Evolutionary conservation across 768 basidiomycete genomes (phyloP).

Genomic region (Pilatotrama ljubarskyi): DNA sequence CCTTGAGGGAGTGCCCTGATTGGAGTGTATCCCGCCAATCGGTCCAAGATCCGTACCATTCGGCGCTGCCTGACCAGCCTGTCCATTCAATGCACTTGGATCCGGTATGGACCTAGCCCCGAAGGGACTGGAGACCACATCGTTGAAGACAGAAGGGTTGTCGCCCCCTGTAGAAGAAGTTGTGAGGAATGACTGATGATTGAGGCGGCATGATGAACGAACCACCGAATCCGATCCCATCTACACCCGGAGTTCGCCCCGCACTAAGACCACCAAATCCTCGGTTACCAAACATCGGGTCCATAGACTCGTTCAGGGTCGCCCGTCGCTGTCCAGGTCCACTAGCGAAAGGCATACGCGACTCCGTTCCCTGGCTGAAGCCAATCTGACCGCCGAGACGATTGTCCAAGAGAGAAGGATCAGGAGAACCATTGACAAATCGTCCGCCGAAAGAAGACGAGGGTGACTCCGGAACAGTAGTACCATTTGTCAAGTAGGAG

Average conservation of each 20-base stretch:
- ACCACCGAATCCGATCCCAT: conserved; percentile 41
- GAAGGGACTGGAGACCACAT: conserved; percentile 2
- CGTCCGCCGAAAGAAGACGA: conserved; percentile 70
- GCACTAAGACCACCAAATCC: conserved; percentile 33
- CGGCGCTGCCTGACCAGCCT: conserved; percentile 7
- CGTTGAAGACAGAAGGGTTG: conserved; percentile 5
- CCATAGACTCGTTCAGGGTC: conserved; percentile 43
- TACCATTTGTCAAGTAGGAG: conserved; percentile 52
- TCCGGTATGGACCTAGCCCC: conserved; percentile 4
- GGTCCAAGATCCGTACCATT: conserved; percentile 17
- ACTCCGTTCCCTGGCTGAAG: conserved; percentile 50
- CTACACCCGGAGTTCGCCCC: conserved; percentile 35
- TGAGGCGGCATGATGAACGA: background rate
- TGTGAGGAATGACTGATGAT: background rate
- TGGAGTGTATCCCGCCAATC: conserved; percentile 17
- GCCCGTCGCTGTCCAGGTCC: conserved; percentile 24
- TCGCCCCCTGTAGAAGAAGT: background rate
- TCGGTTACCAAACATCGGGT: conserved; percentile 36
- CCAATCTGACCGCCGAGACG: conserved; percentile 31
- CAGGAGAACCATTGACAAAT: conserved; percentile 69
- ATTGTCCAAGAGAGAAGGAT: conserved; percentile 38
- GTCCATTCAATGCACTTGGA: conserved; percentile 9
- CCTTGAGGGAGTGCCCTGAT: conserved; percentile 19
- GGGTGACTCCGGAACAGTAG: conserved; percentile 67
- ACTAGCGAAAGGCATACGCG: conserved; percentile 28